Evolutionary conservation across 768 basidiomycete species (phyloP), one percentile per base, ranked within the genome.

Genomic region (Collybia nuda): DNA sequence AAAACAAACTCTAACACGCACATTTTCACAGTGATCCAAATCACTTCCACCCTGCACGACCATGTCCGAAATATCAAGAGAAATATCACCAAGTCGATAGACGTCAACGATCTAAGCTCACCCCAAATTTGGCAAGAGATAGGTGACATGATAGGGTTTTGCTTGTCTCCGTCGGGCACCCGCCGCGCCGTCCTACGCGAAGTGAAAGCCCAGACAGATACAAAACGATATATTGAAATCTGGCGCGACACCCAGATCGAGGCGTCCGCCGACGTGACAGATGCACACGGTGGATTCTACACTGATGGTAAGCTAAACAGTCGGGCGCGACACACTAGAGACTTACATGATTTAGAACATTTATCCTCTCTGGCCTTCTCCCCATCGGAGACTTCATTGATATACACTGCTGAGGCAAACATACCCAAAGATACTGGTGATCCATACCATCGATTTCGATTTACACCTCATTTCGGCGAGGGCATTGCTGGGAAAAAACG

Each of bases 371-470:
- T 85, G 11, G 69, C 73, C 0, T 88, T 88, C 62, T 75, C 80
- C 3, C 74, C 76, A 0, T 72, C 77, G 2, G 81, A 84, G 51
- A 63, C 67, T 2, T 71, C 76, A 0, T 56, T 88, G 8, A 56
- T 86, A 12, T 89, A 88, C 53, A 73, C 75, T 3, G 87, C 86
- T 2, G 87, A 88, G 58, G 73, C 65, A 0, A 82, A 79, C 14
- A 54, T 48, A 8, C 66, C 67, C 37, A 64, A 53, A 8, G 51
- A 65, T 12, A 47, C 18, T 28, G 50, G 61, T 1, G 68, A 73
- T 54, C 67, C 70, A 2, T 75, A 67, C 49, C 61, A 64, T 17
- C 79, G 78, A 47, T 87, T 82, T 54, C 66, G 72, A 21, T 89
- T 77, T 61, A 68, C 58, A 1, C 85, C 86, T 4, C 71, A 77